Conservation (phyloP, 176 grass and related monocot species). For the Dactylis glomerata region DNA sequence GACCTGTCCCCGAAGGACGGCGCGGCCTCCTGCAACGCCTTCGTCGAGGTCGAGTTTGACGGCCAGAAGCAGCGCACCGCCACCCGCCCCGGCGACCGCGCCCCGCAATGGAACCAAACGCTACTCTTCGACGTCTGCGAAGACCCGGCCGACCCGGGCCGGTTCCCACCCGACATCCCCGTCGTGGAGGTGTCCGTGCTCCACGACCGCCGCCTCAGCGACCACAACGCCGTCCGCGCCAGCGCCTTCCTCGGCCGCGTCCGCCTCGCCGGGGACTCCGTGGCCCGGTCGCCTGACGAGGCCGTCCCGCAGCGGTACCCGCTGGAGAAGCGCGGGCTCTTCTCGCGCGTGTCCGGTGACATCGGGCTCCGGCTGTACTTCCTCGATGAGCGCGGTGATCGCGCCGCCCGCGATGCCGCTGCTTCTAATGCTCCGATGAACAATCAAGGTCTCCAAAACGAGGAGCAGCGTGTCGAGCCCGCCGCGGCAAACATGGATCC, state of each 20-base stretch:
- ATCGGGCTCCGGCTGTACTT: slow-evolving; percentile 37
- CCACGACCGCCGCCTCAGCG: slow-evolving; percentile 43
- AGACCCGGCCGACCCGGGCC: background rate
- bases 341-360: slow-evolving; percentile 76
- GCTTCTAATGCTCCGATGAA: background rate
- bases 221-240: slow-evolving; percentile 20
- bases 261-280: slow-evolving; percentile 50
- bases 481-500: background rate
- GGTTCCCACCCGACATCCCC: slow-evolving; percentile 23
- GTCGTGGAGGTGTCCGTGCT: slow-evolving; percentile 42
- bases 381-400: background rate
- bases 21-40: slow-evolving; percentile 49
- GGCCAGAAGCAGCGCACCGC: slow-evolving; percentile 59
- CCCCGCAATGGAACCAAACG: slow-evolving; percentile 63
- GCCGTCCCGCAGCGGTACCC: slow-evolving; percentile 59
- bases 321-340: slow-evolving; percentile 70
- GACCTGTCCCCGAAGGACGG: slow-evolving; percentile 65
- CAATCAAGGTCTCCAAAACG: background rate
- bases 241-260: slow-evolving; percentile 67
- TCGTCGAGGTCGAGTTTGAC: slow-evolving; percentile 63
- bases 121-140: slow-evolving; percentile 54
- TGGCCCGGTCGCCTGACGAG: slow-evolving; percentile 21
- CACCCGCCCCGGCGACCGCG: slow-evolving; percentile 43
- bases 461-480: background rate
- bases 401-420: too few species aligned